Base-by-base conservation (phyloP, 108 stramenopile genomes). In the Bacterosira constricta region DNA sequence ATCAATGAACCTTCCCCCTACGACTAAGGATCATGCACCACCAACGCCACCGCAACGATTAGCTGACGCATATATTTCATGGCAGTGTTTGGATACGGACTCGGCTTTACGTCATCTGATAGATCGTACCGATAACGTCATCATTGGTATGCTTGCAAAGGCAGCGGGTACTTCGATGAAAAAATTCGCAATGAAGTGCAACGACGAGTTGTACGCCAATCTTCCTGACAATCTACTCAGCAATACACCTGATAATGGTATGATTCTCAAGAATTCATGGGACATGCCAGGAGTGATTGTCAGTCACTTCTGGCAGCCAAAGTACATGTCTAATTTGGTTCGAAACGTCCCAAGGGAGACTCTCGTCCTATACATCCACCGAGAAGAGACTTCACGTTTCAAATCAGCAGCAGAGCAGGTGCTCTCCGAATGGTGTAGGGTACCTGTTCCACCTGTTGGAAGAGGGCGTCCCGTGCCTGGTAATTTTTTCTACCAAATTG, bases 361-460 rank as follows among this genome's bases (percentile, higher is more conserved):
- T 10, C 61, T 73, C 26, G 10, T 73, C 10, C 34, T 81, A 11
- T 81, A 81, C 69, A 71, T 37, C n/a, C 80, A 81, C 37, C 80
- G 80, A 4, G 80, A 81, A 34, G 80, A 81, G 47, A 71, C 80
- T 10, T n/a, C 20, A 1, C 52, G 80, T 2, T 11, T 76, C 13
- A 21, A 34, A 25, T 76, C 75, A 4, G 80, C 80, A 18, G 46
- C 59, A 1, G 49, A 59, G 18, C 54, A 81, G 7, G 73, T 62
- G 3, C 10, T 49, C 29, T 63, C 42, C 9, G 35, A 61, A 13
- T 69, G 50, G 66, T 76, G 75, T 29, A 3, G 21, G 6, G 45
- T 30, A 32, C n/a, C n/a, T n/a, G n/a, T n/a, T n/a, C n/a, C n/a
- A n/a, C n/a, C n/a, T n/a, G n/a, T n/a, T n/a, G n/a, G n/a, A n/a